These are phyloP conservation scores for Yamadazyma blattariae DNA, from an alignment of 1,139 yeast genomes.

Conservation along the genomic window DNA sequence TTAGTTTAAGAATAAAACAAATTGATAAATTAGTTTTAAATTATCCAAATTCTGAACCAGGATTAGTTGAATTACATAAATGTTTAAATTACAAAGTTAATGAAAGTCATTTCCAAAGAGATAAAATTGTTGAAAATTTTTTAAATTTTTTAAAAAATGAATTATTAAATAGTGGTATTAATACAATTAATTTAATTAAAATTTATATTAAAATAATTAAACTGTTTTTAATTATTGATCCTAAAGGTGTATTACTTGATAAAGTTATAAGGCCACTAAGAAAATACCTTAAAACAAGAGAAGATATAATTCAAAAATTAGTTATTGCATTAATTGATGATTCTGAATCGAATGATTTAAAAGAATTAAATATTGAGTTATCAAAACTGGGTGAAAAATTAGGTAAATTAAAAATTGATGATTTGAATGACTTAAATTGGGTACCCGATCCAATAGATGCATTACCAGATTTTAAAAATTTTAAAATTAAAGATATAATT, in stretches of 20 bases:
- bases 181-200: constrained; percentile 70
- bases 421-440: constrained; percentile 59
- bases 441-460: constrained; percentile 93
- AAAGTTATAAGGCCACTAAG: constrained; percentile 75
- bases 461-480: constrained; percentile 74
- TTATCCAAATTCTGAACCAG: constrained; percentile 58
- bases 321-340: constrained; percentile 71
- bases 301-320: constrained; percentile 68
- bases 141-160: constrained; percentile 46
- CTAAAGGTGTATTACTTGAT: constrained; percentile 80
- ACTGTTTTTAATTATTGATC: constrained; percentile 76
- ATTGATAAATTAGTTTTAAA: constrained; percentile 59
- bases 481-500: constrained; percentile 63
- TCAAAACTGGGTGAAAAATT: constrained; percentile 17
- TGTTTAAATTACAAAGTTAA: constrained; percentile 29
- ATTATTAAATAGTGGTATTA: constrained; percentile 77
- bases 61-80: constrained; percentile 62
- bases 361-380: constrained; percentile 56
- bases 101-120: constrained; percentile 34
- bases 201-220: constrained; percentile 71
- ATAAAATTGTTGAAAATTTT: constrained; percentile 54
- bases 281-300: constrained; percentile 61
- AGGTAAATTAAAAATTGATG: constrained; percentile 24
- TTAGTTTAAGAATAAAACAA: constrained; percentile 56
- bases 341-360: constrained; percentile 36